phyloP scores from a whole-genome alignment of 2,329 filamentous ascomycete genomes.

The Apiospora sp. region DNA sequence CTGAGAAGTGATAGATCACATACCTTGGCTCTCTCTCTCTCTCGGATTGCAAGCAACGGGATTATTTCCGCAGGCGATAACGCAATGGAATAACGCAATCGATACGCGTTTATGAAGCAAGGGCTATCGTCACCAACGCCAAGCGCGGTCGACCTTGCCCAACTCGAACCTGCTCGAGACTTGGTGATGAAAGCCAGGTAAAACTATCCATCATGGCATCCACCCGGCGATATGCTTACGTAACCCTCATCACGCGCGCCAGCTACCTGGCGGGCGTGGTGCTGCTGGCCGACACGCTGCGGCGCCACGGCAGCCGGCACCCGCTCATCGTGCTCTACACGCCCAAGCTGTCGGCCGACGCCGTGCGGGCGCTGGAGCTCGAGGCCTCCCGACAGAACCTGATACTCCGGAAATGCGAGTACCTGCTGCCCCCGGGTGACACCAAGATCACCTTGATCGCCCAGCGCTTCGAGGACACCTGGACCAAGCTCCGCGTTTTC shows the following conservation, averaged over 20 bases:
- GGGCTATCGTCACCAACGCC: not conserved
- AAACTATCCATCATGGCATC: not conserved
- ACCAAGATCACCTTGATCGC: constrained; percentile 52
- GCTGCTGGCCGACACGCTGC: constrained; percentile 56
- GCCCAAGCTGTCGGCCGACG: constrained; percentile 47
- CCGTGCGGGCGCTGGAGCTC: constrained; percentile 49
- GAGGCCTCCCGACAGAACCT: constrained; percentile 51
- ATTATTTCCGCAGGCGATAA: not conserved
- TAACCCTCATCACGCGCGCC: constrained; percentile 58
- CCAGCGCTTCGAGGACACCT: constrained; percentile 60
- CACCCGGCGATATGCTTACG: constrained; percentile 47
- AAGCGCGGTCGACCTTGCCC: not conserved
- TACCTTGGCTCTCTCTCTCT: not conserved
- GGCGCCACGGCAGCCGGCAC: constrained; percentile 52
- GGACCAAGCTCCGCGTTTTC: constrained; percentile 64
- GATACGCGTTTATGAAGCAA: not conserved
- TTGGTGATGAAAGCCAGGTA: not conserved
- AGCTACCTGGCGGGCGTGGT: constrained; percentile 61
- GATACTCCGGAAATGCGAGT: constrained; percentile 47
- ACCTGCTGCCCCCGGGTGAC: constrained; percentile 47
- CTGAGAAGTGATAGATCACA: not conserved
- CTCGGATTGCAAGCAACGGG: not conserved
- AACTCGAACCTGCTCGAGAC: not conserved
- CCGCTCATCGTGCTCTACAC: constrained; percentile 60
- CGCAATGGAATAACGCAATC: not conserved